A percentile compares a stretch with the other conserved stretches of the same genome.
Conservation (phyloP, 1,139 yeast species). For the Pichia sp. region DNA sequence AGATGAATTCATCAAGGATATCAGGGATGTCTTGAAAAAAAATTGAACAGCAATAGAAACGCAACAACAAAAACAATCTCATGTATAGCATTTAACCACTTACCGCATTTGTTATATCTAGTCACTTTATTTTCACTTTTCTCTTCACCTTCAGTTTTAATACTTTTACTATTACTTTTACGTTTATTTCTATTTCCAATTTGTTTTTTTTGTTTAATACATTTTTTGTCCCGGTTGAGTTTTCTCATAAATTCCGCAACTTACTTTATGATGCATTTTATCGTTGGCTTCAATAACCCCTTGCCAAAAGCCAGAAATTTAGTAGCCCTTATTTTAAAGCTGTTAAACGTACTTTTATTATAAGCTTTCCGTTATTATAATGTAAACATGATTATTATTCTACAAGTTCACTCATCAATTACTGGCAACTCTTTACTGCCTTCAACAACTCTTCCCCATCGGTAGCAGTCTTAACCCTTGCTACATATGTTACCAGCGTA, state of each 20-base stretch:
- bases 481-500: slow-evolving; percentile 53
- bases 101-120: not conserved
- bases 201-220: not conserved
- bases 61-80: not conserved
- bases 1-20: slow-evolving; percentile 41
- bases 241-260: too few relatives aligned
- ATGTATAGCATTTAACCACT: not conserved
- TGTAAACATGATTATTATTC: not conserved
- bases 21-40: slow-evolving; percentile 30
- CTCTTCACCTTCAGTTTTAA: not conserved
- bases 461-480: slow-evolving; percentile 64
- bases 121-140: not conserved
- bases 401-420: not conserved
- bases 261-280: too few relatives aligned
- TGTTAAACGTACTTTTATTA: not conserved
- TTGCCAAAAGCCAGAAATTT: too few relatives aligned
- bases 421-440: slow-evolving; percentile 41
- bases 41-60: slow-evolving; percentile 1
- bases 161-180: too few relatives aligned
- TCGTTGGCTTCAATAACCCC: too few relatives aligned
- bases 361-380: not conserved
- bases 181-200: not conserved
- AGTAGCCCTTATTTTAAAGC: not conserved
- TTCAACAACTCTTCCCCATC: slow-evolving; percentile 65
- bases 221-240: too few relatives aligned